Percentiles rank a stretch among this genome's conserved stretches.
Conservation (phyloP, 352 stramenopile species). For the Pseudoperonospora humuli region DNA sequence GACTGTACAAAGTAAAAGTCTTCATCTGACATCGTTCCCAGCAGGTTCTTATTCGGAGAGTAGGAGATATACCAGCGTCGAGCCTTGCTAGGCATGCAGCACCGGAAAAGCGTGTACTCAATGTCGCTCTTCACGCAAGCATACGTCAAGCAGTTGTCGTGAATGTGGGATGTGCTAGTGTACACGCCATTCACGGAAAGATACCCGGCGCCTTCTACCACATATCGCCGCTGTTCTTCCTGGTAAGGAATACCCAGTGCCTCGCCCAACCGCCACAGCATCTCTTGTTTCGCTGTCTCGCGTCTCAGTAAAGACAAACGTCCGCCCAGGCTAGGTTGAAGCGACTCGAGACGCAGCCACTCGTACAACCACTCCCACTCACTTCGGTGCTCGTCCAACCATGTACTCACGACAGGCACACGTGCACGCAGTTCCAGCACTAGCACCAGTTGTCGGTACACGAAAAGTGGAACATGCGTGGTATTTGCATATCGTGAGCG, state of each 20-base stretch:
- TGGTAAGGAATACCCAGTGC: conserved; percentile 52
- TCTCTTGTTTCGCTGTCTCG: conserved; percentile 69
- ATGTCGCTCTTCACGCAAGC: conserved; percentile 50
- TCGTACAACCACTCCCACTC: conserved; percentile 84
- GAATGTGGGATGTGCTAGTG: conserved; percentile 66
- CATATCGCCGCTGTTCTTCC: conserved; percentile 77
- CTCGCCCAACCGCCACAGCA: conserved; percentile 55
- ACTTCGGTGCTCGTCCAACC: conserved; percentile 42
- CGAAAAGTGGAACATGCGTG: conserved; percentile 63
- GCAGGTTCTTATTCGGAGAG: conserved; percentile 82
- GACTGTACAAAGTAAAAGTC: conserved; percentile 85
- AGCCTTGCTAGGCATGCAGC: conserved; percentile 95
- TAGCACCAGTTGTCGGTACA: conserved; percentile 70
- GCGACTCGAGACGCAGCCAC: conserved; percentile 80
- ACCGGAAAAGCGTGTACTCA: conserved; percentile 95
- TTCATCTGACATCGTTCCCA: conserved; percentile 81
- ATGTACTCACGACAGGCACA: conserved; percentile 43
- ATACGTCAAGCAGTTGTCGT: conserved; percentile 76
- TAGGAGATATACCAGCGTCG: conserved; percentile 98
- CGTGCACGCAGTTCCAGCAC: conserved; percentile 65
- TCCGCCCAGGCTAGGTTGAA: conserved; percentile 70
- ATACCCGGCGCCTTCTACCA: conserved; percentile 86
- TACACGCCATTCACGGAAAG: conserved; percentile 92
- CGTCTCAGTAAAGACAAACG: conserved; percentile 53
- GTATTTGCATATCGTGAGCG: conserved; percentile 59